Evolutionary conservation across 2,329 filamentous ascomycete genomes (phyloP).

Genomic region (Ophiostoma pallidulum): DNA sequence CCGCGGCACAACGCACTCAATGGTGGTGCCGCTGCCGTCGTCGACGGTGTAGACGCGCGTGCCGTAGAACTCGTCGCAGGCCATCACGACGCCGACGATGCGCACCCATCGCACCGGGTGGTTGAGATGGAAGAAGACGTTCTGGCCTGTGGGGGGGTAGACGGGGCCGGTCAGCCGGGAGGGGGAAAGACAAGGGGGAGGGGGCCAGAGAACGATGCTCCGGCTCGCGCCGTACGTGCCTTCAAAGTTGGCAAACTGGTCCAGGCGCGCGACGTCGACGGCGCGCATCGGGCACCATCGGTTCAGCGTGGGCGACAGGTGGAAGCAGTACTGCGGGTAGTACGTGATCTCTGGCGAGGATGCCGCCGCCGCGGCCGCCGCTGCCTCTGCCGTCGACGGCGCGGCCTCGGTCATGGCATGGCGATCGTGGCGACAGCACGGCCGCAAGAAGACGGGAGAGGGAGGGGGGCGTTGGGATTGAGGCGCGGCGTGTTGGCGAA

Average conservation of each 20-base stretch:
- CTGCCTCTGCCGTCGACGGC: slow-evolving; percentile 15
- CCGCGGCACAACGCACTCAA: slow-evolving; percentile 34
- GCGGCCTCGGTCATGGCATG: slow-evolving; percentile 42
- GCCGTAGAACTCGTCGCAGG: slow-evolving; percentile 41
- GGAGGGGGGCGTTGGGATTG: no score
- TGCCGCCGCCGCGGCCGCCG: background rate
- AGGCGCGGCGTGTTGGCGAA: no score
- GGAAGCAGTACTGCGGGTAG: slow-evolving; percentile 56
- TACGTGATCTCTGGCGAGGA: slow-evolving; percentile 11
- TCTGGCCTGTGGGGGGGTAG: slow-evolving; percentile 31
- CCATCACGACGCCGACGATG: slow-evolving; percentile 60
- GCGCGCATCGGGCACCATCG: slow-evolving; percentile 49
- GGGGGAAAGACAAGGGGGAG: background rate
- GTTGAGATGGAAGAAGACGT: slow-evolving; percentile 59
- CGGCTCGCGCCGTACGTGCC: slow-evolving; percentile 23
- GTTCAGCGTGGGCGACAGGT: slow-evolving; percentile 50
- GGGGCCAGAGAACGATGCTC: no score
- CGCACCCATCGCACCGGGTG: slow-evolving; percentile 70
- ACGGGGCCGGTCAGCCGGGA: background rate
- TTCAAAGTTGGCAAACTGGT: slow-evolving; percentile 40
- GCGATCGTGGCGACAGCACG: no score
- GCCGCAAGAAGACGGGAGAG: no score
- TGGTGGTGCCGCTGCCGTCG: slow-evolving; percentile 52
- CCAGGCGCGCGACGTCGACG: slow-evolving; percentile 40
- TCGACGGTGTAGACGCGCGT: slow-evolving; percentile 50